Evolutionary conservation across 805 yeast species (phyloP).

Genomic region (Kodamaea neixiangensis): DNA sequence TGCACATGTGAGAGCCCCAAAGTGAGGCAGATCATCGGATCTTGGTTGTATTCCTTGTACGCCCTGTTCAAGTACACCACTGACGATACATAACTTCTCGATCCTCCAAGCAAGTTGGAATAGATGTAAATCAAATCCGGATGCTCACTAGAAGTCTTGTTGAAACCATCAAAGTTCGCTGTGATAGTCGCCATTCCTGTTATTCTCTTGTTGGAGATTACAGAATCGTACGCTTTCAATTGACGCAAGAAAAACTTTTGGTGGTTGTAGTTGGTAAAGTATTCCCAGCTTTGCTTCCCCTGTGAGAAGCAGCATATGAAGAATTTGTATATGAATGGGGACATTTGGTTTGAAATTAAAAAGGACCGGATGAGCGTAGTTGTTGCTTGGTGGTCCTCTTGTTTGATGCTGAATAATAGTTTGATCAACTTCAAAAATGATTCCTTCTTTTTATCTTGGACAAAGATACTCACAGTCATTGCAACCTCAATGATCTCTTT

Average conservation of each 20-base stretch:
- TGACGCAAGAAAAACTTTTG: constrained; percentile 91
- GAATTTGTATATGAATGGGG: constrained; percentile 63
- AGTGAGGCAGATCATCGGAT: constrained; percentile 75
- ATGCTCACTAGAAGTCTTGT: constrained; percentile 40
- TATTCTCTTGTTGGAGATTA: constrained; percentile 52
- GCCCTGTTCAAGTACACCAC: constrained; percentile 75
- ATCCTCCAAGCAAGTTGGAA: constrained; percentile 76
- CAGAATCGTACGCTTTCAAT: constrained; percentile 82
- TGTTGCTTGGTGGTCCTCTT: constrained; percentile 54
- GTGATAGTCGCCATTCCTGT: constrained; percentile 79
- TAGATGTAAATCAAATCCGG: constrained; percentile 79
- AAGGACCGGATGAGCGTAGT: constrained; percentile 62
- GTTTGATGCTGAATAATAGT: constrained; percentile 53
- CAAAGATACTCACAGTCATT: constrained; percentile 74
- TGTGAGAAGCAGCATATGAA: constrained; percentile 68
- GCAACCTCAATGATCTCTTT: constrained; percentile 66
- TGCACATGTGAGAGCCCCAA: constrained; percentile 83
- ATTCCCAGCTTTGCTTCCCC: constrained; percentile 58
- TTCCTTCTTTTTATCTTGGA: constrained; percentile 60
- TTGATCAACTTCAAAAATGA: constrained; percentile 64
- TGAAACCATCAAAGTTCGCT: constrained; percentile 47
- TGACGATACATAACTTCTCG: constrained; percentile 81
- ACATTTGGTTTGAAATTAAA: constrained; percentile 72
- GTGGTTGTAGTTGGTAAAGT: constrained; percentile 74
- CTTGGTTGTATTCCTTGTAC: constrained; percentile 64